A percentile compares a stretch with the other conserved stretches of the same genome.
phyloP scores from a whole-genome alignment of 441 rosid genomes.

The Erysimum pusillum region DNA sequence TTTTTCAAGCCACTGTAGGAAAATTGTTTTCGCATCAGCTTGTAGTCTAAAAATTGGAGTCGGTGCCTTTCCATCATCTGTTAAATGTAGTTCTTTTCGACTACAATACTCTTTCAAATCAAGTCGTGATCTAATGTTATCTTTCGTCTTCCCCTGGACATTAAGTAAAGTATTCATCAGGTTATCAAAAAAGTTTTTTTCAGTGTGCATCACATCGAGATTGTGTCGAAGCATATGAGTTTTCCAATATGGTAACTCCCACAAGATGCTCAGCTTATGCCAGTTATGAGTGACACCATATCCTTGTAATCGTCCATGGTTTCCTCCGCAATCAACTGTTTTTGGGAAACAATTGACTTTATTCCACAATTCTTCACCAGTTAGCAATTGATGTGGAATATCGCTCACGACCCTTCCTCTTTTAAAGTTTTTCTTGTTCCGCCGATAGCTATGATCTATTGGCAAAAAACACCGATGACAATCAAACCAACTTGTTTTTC shows the following conservation, averaged over 20 bases:
- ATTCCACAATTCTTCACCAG: background rate
- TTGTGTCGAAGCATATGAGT: background rate
- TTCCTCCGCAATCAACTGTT: slow-evolving; percentile 3
- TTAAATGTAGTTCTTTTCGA: background rate
- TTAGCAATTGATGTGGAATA: background rate
- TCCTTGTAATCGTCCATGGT: background rate
- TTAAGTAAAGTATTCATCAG: background rate
- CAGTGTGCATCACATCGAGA: background rate
- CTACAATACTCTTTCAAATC: slow-evolving; percentile 6
- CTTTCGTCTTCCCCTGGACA: background rate
- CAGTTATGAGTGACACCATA: background rate
- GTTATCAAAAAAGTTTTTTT: background rate
- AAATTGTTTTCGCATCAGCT: background rate
- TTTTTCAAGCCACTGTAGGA: background rate
- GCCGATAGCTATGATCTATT: background rate
- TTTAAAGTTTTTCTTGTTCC: background rate
- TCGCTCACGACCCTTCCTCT: background rate
- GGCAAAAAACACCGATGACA: slow-evolving; percentile 8
- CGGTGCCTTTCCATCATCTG: background rate
- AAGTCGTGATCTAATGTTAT: background rate
- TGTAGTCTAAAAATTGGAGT: background rate
- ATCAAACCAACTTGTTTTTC: slow-evolving; percentile 17
- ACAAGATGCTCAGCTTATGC: background rate
- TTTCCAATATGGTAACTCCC: slow-evolving; percentile 1
- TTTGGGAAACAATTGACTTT: background rate